Evolutionary conservation across 139 green algal species (phyloP), one percentile per base, ranked within the genome.

Genomic region (Tetraselmis chui): DNA sequence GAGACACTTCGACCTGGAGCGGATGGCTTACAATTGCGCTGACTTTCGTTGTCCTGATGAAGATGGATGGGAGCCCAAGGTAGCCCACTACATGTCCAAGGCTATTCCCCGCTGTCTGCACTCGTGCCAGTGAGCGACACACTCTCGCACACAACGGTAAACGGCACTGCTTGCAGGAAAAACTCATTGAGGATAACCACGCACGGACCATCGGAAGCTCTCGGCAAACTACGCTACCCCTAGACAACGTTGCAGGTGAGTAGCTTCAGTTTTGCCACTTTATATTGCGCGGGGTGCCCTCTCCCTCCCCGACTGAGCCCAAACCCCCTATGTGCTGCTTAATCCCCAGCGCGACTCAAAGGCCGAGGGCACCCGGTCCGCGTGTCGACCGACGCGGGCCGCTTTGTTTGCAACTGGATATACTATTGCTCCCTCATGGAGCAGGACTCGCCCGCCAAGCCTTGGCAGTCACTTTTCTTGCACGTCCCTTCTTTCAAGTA

Each of bases 391-490:
- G 77, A 80, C n/a, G 77, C 77, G 77, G 77, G 77, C 2, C 31
- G 77, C 29, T 80, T 59, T 32, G 77, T 80, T 2, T 80, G 77
- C 77, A 80, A 80, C 77, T 80, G 32, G 29, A 80, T 32, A 32
- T 80, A 80, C 77, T 80, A 59, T 32, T 26, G 23, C 29, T 80
- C 77, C 23, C 77, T 80, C 22, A 80, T 28, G 2, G 2, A 22
- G 77, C 32, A 59, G 29, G 28, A 80, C 29, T 59, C 31, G 77
- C 26, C 28, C 22, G 28, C 2, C 23, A 28, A 32, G 28, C 77
- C 32, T 27, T 80, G 32, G 29, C 45, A 67, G 18, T 80, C 77
- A 2, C 77, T 80, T 2, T 80, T 80, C 77, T 27, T 80, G 27
- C 77, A 80, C n/a, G 77, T 80, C 29, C 77, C 77, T 5, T 27